phyloP scores from a whole-genome alignment of 345 rosid species.

The Populus euphratica region DNA sequence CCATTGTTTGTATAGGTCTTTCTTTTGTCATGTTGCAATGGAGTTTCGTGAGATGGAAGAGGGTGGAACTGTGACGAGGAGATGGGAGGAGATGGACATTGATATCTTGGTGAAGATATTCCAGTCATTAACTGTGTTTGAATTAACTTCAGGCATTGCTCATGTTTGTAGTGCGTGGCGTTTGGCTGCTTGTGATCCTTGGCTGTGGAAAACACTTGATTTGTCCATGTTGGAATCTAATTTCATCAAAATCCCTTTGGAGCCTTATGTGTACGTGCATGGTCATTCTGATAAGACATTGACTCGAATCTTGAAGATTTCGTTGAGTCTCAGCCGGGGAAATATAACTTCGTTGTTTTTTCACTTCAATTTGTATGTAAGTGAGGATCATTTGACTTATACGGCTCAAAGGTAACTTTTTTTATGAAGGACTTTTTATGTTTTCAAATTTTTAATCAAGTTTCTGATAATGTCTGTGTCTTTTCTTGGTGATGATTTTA shows the following conservation, averaged over 20 bases:
- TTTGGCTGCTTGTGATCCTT: conserved; percentile 75
- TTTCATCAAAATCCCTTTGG: conserved; percentile 64
- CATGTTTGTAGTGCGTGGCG: conserved; percentile 83
- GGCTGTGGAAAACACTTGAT: conserved; percentile 81
- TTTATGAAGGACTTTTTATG: not conserved
- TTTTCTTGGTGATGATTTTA: not conserved
- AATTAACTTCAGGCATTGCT: conserved; percentile 63
- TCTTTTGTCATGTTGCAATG: not conserved
- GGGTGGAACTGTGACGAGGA: conserved; percentile 30
- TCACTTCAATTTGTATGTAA: conserved; percentile 57
- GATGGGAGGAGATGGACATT: conserved; percentile 79
- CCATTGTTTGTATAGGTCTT: not conserved
- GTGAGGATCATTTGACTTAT: conserved; percentile 74
- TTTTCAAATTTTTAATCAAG: not conserved
- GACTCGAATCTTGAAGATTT: conserved; percentile 52
- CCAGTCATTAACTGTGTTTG: conserved; percentile 47
- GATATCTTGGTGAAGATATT: conserved; percentile 70
- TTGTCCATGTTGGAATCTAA: conserved; percentile 60
- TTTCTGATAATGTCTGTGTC: not conserved
- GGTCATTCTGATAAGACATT: conserved; percentile 50
- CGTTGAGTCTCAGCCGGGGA: conserved; percentile 68
- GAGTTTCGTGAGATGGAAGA: conserved; percentile 45
- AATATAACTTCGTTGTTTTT: conserved; percentile 57
- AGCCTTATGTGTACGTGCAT: conserved; percentile 75
- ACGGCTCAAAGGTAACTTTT: conserved; percentile 67